Base-by-base conservation (phyloP, 306 rosid species). In the Lupinus albus region DNA sequence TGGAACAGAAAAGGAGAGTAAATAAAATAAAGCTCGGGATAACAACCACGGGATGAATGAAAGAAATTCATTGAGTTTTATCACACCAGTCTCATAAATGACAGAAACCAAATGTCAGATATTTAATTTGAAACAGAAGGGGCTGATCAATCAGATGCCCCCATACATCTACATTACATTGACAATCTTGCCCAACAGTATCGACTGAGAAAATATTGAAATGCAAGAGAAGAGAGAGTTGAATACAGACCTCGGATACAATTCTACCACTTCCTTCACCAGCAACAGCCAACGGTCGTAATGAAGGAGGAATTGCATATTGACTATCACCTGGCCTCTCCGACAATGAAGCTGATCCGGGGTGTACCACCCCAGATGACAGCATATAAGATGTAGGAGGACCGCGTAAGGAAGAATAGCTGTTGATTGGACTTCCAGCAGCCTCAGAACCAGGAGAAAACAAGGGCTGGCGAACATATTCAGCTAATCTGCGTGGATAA, bases 241-340 rank as follows among this genome's bases (percentile, higher is more conserved):
- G 41, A 75, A 64, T 64, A 72, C 88, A 67, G 6, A 94, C 99
- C 99, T 91, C 99, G n/a, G 97, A 94, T 55, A 88, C 92, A 66
- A 88, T 86, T 79, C 99, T 84, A 78, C 79, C 80, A 65, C 76
- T 88, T 74, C 97, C 96, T 75, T 91, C 99, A 61, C 89, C 70
- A 0, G 76, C 79, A 53, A 78, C 73, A 63, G 95, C 95, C 81
- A 87, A 80, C 10, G 87, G 12, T 56, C 94, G 87, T 17, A 94
- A 78, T 4, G 97, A 82, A 80, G 88, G 80, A 16, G 91, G 97
- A 73, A 90, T 55, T 69, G 91, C 96, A 50, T 80, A 76, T 52
- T 78, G 88, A 76, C 73, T 53, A 67, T 85, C 92, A 45, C 81
- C 88, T 67, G 81, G 85, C 84, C 97, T 85, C 77, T 94, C 99